Percentiles rank a stretch among this genome's conserved stretches.
phyloP scores from a whole-genome alignment of 1,139 yeast genomes.

The Suhomyces guaymorum region DNA sequence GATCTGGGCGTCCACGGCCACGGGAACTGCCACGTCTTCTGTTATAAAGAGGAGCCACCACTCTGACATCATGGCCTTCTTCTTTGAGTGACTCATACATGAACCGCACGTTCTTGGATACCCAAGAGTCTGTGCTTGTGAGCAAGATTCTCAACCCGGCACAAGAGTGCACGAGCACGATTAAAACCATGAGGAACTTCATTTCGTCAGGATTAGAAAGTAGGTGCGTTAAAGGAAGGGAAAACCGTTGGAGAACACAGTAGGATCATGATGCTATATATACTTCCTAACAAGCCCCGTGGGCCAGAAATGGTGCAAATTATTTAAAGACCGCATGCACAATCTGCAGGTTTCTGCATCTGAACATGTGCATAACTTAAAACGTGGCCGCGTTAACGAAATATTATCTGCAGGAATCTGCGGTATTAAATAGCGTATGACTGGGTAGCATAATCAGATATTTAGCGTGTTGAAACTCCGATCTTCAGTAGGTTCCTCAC shows the following conservation, averaged over 20 bases:
- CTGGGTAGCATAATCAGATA: background rate
- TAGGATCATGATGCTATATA: conserved; percentile 1
- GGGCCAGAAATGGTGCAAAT: conserved; percentile 8
- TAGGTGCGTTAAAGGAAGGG: background rate
- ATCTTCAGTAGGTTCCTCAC: no score
- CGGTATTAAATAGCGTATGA: background rate
- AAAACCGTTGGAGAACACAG: background rate
- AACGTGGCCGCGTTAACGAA: conserved; percentile 5
- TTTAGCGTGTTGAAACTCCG: no score
- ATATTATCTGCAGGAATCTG: background rate
- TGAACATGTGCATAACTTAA: background rate
- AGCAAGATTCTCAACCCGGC: conserved; percentile 32
- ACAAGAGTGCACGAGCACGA: conserved; percentile 9
- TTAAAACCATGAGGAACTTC: conserved; percentile 8
- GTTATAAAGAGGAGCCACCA: conserved; percentile 37
- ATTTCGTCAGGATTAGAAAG: conserved; percentile 1
- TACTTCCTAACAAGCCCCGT: conserved; percentile 6
- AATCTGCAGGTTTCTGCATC: no score
- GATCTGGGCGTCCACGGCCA: no score
- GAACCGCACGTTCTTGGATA: conserved; percentile 34
- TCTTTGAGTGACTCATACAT: conserved; percentile 28
- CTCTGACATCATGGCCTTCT: conserved; percentile 33
- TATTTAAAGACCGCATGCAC: background rate
- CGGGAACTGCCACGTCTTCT: conserved; percentile 2
- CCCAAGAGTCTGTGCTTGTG: conserved; percentile 45